Evolutionary conservation across 352 stramenopile species (phyloP).

Genomic region (Hyphochytrium catenoides): DNA sequence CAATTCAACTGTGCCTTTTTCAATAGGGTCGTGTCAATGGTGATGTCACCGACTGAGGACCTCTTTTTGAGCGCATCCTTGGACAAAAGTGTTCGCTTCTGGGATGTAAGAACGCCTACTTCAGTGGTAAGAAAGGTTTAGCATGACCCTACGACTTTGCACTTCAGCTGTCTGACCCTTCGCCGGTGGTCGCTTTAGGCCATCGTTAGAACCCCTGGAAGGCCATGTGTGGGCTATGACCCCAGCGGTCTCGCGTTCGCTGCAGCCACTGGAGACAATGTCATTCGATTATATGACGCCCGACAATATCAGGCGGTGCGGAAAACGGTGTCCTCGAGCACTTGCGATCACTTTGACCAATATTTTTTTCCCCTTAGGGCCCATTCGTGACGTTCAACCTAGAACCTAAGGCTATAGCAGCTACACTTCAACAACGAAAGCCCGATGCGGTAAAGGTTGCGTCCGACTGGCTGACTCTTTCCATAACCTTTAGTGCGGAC

Average conservation of each 20-base stretch:
- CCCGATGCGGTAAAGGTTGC: constrained; percentile 24
- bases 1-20: neutral
- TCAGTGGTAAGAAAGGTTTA: too few relatives aligned
- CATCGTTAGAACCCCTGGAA: too few relatives aligned
- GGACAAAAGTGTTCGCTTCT: constrained; percentile 42
- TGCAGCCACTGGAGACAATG: constrained; percentile 51
- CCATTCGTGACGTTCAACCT: constrained; percentile 64
- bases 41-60: constrained; percentile 56
- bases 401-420: constrained; percentile 35
- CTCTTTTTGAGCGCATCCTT: constrained; percentile 52
- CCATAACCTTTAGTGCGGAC: constrained; percentile 57
- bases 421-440: constrained; percentile 23
- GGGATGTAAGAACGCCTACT: constrained; percentile 54
- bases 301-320: constrained; percentile 44
- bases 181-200: too few relatives aligned
- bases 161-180: too few relatives aligned
- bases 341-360: neutral
- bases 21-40: constrained; percentile 39
- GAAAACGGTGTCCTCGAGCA: neutral
- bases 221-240: constrained; percentile 46
- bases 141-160: too few relatives aligned
- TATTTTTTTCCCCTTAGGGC: constrained; percentile 10
- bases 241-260: constrained; percentile 54
- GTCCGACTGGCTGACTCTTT: constrained; percentile 27
- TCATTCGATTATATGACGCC: constrained; percentile 65